phyloP scores from a whole-genome alignment of 805 yeast genomes.

The Suhomyces sp. region DNA sequence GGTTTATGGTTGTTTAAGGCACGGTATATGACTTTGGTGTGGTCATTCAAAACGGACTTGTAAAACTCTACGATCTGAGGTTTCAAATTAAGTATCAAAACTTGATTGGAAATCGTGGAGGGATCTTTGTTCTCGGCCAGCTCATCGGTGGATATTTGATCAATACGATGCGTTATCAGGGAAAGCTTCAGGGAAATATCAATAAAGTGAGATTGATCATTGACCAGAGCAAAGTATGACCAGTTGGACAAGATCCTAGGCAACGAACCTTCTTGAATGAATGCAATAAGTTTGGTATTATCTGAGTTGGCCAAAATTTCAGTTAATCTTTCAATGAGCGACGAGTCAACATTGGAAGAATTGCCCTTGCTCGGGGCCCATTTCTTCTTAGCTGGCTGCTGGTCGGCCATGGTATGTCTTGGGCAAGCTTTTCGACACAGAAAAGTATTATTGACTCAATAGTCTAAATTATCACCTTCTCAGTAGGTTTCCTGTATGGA shows the following conservation, averaged over 20 bases:
- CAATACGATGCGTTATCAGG: constrained; percentile 20
- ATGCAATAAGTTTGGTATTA: constrained; percentile 17
- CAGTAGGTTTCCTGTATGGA: not conserved
- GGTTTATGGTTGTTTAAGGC: constrained; percentile 59
- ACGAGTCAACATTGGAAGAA: constrained; percentile 13
- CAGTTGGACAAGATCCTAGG: constrained; percentile 38
- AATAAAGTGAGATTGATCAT: constrained; percentile 53
- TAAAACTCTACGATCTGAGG: constrained; percentile 36
- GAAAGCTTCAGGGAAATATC: constrained; percentile 42
- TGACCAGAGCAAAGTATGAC: constrained; percentile 41
- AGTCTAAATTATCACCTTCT: not conserved
- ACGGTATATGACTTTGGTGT: constrained; percentile 64
- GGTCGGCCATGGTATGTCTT: not conserved
- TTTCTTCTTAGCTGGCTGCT: constrained; percentile 1
- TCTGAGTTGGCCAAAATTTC: constrained; percentile 9
- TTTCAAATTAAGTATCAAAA: constrained; percentile 14
- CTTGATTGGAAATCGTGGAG: constrained; percentile 1
- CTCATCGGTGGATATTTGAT: constrained; percentile 17
- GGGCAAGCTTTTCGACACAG: not conserved
- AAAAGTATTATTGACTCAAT: not conserved
- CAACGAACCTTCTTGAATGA: constrained; percentile 28
- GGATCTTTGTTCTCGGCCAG: constrained; percentile 8
- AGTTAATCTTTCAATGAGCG: constrained; percentile 11
- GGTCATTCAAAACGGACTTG: constrained; percentile 51
- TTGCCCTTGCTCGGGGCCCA: constrained; percentile 3